Evolutionary conservation across 257 asterid species (phyloP), one percentile per base, ranked within the genome.

Genomic region (Gentiana macrophylla): DNA sequence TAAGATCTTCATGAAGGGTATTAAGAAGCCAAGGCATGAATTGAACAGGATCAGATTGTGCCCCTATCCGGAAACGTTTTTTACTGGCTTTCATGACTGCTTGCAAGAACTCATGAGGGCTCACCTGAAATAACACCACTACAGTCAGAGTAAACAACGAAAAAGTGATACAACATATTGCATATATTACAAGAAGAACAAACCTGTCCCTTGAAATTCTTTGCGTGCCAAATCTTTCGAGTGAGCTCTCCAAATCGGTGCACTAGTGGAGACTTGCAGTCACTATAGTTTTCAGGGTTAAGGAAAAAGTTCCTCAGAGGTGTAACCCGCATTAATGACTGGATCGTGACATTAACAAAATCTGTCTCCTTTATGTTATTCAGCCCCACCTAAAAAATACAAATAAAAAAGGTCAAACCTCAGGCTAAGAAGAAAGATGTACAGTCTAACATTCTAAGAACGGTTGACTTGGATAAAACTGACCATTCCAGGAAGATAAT

Each of bases 401-500:
- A 49, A 56, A 65, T 24, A 49, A 12, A 58, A 59, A 49, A 55
- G 51, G 64, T n/a, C 4, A 53, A 10, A 49, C 47, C 49, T 35
- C 13, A 32, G 32, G 52, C 51, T 8, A 0, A 32, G 10, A 43
- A 57, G 49, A 35, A 47, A 24, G 32, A 51, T 37, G 38, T 38
- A 45, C 15, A 49, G 35, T 32, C 4, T 13, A 44, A 11, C 24
- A 24, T 24, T 24, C 24, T 41, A 41, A 41, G 46, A 2, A 41
- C 46, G 46, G 6, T 2, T 41, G 3, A 41, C 46, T 41, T 41
- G 9, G 9, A 32, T 32, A 52, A 6, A 55, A 59, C 53, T 48
- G 76, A 92, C 99, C 91, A 89, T 92, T 76, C 99, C 99, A 53
- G 95, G 99, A 67, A 92, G 97, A 80, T 92, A 92, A 78, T 92